phyloP scores from a whole-genome alignment of 441 rosid genomes.

The Populus hybrid region DNA sequence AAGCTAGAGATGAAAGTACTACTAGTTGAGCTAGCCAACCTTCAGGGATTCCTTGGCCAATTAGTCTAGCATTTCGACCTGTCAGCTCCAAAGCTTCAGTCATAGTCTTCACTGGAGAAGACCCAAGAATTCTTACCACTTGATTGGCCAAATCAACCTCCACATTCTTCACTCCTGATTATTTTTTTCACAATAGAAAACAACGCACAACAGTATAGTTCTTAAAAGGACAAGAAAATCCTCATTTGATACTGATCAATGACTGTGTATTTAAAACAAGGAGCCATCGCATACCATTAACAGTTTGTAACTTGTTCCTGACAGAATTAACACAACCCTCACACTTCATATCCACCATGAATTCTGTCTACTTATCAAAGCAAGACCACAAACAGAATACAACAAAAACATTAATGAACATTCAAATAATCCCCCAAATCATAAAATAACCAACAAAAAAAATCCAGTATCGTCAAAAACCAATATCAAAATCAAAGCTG shows the following conservation, averaged over 20 bases:
- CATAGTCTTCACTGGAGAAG: constrained; percentile 63
- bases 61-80: constrained; percentile 72
- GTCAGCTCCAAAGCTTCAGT: constrained; percentile 82
- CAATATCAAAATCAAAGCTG: not conserved
- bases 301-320: constrained; percentile 60
- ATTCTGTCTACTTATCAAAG: constrained; percentile 58
- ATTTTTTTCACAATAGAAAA: constrained; percentile 4
- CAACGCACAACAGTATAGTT: not conserved
- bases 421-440: not conserved
- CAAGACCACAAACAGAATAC: not conserved
- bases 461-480: not conserved
- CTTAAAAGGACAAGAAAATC: not conserved
- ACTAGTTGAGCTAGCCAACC: constrained; percentile 38
- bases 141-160: constrained; percentile 79
- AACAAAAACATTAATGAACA: not conserved
- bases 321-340: constrained; percentile 82
- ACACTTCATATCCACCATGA: constrained; percentile 95
- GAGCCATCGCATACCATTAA: constrained; percentile 44
- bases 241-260: not conserved
- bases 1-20: not conserved
- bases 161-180: constrained; percentile 68
- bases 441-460: not conserved
- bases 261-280: not conserved
- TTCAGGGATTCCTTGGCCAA: constrained; percentile 92
- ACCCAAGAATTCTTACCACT: constrained; percentile 76